Percentiles rank a stretch among this genome's conserved stretches.
Evolutionary conservation across 495 filamentous ascomycete genomes (phyloP).

Genomic region (Xylaria acuta): DNA sequence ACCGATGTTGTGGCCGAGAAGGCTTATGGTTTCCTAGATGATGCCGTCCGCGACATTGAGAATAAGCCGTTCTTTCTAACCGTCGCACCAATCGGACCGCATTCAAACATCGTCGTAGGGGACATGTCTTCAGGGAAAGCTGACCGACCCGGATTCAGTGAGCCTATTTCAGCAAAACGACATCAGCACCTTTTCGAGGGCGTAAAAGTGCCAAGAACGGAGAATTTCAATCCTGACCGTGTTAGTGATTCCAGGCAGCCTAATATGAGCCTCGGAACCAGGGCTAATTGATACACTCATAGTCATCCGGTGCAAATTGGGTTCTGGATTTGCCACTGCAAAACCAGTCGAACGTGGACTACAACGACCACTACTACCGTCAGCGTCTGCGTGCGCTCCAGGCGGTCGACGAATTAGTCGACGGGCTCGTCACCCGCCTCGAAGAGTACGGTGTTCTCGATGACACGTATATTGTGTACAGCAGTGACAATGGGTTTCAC

Average conservation of each 20-base stretch:
- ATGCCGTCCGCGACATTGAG: slow-evolving; percentile 56
- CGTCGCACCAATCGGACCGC: slow-evolving; percentile 66
- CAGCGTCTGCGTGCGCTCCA: slow-evolving; percentile 66
- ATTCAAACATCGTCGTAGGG: slow-evolving; percentile 59
- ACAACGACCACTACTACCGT: slow-evolving; percentile 71
- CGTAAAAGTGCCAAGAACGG: slow-evolving; percentile 52
- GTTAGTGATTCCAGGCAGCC: slow-evolving; percentile 37
- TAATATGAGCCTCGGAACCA: not conserved
- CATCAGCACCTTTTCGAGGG: slow-evolving; percentile 55
- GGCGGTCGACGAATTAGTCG: slow-evolving; percentile 69
- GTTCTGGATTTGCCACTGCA: slow-evolving; percentile 57
- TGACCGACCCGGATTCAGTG: slow-evolving; percentile 43
- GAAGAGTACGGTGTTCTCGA: slow-evolving; percentile 58
- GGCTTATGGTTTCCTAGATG: slow-evolving; percentile 65
- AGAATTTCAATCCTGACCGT: slow-evolving; percentile 56
- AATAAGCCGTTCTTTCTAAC: slow-evolving; percentile 65
- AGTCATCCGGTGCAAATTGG: slow-evolving; percentile 65
- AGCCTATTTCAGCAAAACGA: slow-evolving; percentile 53
- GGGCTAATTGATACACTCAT: slow-evolving; percentile 23
- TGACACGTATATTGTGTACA: slow-evolving; percentile 72
- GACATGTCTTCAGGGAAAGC: slow-evolving; percentile 4
- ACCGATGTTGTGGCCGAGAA: slow-evolving; percentile 68
- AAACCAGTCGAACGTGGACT: slow-evolving; percentile 60
- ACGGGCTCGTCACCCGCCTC: slow-evolving; percentile 58
- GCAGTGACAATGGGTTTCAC: slow-evolving; percentile 73